phyloP scores from a whole-genome alignment of 768 basidiomycete genomes.

The Chalciporus piperatus region DNA sequence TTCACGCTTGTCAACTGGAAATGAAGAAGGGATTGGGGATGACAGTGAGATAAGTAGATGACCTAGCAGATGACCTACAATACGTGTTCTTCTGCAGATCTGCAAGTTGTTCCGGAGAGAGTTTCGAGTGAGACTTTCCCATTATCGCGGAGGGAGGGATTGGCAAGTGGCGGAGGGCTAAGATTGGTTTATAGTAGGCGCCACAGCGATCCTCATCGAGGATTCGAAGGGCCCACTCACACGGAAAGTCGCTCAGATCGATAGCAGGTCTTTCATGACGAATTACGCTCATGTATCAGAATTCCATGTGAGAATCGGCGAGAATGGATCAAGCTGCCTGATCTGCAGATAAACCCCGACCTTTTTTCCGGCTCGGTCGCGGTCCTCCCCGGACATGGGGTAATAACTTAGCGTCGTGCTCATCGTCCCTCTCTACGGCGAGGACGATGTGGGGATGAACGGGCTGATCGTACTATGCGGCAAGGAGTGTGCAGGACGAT shows the following conservation, averaged over 20 bases:
- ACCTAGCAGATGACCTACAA: constrained; percentile 55
- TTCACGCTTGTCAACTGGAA: constrained; percentile 90
- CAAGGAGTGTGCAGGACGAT: not conserved
- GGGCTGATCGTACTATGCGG: not conserved
- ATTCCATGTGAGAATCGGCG: not conserved
- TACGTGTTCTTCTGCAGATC: constrained; percentile 98
- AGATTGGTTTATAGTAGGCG: not conserved
- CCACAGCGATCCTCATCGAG: not conserved
- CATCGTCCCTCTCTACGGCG: not conserved
- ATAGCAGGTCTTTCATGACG: not conserved
- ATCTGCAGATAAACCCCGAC: not conserved
- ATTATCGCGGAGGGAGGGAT: constrained; percentile 50
- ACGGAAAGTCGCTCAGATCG: not conserved
- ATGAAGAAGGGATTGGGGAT: constrained; percentile 12
- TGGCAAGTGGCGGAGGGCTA: constrained; percentile 10
- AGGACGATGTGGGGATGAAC: not conserved
- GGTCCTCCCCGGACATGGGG: not conserved
- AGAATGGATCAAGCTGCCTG: not conserved
- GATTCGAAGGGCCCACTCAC: not conserved
- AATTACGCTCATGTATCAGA: not conserved
- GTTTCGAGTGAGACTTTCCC: constrained; percentile 97
- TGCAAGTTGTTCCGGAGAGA: constrained; percentile 88
- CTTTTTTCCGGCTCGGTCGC: not conserved
- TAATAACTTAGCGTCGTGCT: not conserved
- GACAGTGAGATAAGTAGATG: not conserved